Percentiles rank a stretch among this genome's conserved stretches.
phyloP scores from a whole-genome alignment of 2,329 filamentous ascomycete species.

The Fusarium phyllophilum region DNA sequence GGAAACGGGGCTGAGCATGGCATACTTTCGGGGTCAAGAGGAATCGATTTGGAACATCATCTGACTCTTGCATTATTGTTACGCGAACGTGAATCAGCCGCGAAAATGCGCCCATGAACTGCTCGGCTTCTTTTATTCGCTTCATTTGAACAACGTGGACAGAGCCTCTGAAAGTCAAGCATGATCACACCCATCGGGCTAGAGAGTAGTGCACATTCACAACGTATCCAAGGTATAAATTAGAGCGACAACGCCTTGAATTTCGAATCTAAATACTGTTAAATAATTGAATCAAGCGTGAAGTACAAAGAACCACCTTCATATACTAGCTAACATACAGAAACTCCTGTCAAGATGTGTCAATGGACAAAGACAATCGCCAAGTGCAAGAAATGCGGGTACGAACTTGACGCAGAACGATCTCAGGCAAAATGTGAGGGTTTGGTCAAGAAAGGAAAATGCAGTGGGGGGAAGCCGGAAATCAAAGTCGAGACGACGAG shows the following conservation, averaged over 20 bases:
- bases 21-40: too few relatives aligned
- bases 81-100: too few relatives aligned
- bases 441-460: not conserved
- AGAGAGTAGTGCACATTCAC: not conserved
- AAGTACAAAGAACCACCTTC: not conserved
- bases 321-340: too few relatives aligned
- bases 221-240: not conserved
- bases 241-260: not conserved
- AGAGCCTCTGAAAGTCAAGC: too few relatives aligned
- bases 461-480: not conserved
- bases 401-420: not conserved
- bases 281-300: not conserved
- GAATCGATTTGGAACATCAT: too few relatives aligned
- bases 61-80: too few relatives aligned
- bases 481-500: rapidly evolving
- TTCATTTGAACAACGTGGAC: too few relatives aligned
- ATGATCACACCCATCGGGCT: not conserved
- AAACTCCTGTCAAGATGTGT: not conserved
- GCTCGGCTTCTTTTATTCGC: too few relatives aligned
- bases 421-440: not conserved
- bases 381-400: not conserved
- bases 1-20: too few relatives aligned
- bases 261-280: not conserved
- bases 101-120: too few relatives aligned
- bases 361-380: not conserved